Conservation (phyloP, 441 rosid genomes). For the Gossypium gossypioides region DNA sequence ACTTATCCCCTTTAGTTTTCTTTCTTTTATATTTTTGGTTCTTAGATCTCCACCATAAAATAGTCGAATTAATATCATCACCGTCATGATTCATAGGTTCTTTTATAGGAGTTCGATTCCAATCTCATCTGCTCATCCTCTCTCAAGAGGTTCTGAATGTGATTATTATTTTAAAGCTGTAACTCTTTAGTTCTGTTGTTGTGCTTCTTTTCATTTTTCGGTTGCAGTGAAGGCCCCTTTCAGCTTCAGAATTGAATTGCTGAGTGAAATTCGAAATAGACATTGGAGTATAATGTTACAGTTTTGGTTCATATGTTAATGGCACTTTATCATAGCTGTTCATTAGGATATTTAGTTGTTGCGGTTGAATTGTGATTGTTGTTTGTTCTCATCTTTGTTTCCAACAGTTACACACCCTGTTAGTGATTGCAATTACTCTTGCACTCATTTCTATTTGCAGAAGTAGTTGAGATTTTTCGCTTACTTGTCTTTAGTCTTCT, state of each 20-base stretch:
- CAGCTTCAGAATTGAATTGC: not conserved
- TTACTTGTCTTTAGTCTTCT: not conserved
- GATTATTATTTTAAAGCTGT: not conserved
- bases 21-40: not conserved
- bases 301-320: not conserved
- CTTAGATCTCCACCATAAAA: constrained; percentile 14
- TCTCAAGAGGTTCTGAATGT: not conserved
- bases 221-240: not conserved
- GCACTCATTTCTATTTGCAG: not conserved
- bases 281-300: not conserved
- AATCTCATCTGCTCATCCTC: not conserved
- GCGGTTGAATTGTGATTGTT: not conserved
- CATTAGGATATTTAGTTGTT: not conserved
- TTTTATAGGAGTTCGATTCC: not conserved
- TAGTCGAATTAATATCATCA: not conserved
- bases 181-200: not conserved
- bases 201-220: not conserved
- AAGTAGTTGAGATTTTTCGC: not conserved
- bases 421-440: not conserved
- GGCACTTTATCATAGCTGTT: not conserved
- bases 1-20: not conserved
- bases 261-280: not conserved
- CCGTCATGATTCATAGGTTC: not conserved
- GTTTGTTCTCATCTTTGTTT: not conserved
- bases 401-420: not conserved